A percentile compares a stretch with the other conserved stretches of the same genome.
These are phyloP conservation scores for Sicyos baderoa DNA, from an alignment of 306 rosid species.

Conservation along the genomic window DNA sequence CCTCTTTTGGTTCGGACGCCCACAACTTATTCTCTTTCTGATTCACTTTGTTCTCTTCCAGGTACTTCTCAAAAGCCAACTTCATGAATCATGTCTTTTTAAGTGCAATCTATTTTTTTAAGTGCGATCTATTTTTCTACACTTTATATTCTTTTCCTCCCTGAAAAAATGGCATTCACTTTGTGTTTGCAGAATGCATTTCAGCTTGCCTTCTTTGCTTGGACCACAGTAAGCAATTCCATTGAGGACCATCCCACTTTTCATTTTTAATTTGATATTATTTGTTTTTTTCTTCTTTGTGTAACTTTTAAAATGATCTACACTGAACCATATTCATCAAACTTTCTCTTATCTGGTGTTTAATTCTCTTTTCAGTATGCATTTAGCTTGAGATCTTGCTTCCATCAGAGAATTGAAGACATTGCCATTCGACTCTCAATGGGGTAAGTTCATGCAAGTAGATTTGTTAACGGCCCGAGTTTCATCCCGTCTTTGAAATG, in stretches of 20 bases:
- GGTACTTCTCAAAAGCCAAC: slow-evolving; percentile 29
- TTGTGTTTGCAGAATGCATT: slow-evolving; percentile 56
- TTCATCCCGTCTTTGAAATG: background rate
- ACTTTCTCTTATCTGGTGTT: background rate
- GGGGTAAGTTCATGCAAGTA: slow-evolving; percentile 38
- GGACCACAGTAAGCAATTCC: slow-evolving; percentile 47
- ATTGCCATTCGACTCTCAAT: slow-evolving; percentile 41
- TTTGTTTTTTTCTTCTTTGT: background rate
- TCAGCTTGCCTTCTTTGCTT: slow-evolving; percentile 66
- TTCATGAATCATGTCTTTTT: background rate
- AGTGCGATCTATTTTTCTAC: too few relatives aligned
- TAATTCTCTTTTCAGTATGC: slow-evolving; percentile 31
- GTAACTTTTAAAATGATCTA: background rate
- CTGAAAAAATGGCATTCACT: background rate
- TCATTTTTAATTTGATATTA: background rate
- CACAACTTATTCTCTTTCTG: slow-evolving; percentile 48
- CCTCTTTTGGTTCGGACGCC: slow-evolving; percentile 70
- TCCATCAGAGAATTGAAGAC: slow-evolving; percentile 32
- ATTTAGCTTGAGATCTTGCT: slow-evolving; percentile 34
- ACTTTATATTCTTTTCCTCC: too few relatives aligned
- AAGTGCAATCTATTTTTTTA: too few relatives aligned
- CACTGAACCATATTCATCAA: background rate
- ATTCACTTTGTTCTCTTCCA: slow-evolving; percentile 68
- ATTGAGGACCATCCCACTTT: background rate
- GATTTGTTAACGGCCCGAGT: background rate